These are phyloP conservation scores for Hirsutella rhossiliensis DNA, from an alignment of 2,329 filamentous ascomycete genomes.

Conservation along the genomic window DNA sequence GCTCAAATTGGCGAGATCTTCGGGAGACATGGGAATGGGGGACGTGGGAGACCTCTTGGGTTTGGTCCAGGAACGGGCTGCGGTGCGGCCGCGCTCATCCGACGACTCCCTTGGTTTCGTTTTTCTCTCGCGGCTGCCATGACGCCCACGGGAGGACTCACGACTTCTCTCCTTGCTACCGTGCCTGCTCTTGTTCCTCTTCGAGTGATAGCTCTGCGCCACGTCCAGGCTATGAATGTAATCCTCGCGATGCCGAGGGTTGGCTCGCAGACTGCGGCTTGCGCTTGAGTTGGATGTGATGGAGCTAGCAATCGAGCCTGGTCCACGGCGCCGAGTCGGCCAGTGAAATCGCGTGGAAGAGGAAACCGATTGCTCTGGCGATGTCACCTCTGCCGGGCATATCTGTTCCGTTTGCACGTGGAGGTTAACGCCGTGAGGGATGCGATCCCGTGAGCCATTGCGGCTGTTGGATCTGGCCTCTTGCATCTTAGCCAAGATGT, in stretches of 20 bases:
- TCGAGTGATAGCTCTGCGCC: conserved; percentile 53
- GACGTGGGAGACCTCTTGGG: conserved; percentile 85
- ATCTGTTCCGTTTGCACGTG: conserved; percentile 48
- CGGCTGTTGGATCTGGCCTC: conserved; percentile 46
- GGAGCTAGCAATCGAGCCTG: conserved; percentile 45
- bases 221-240: conserved; percentile 81
- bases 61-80: conserved; percentile 53
- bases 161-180: conserved; percentile 34
- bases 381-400: conserved; percentile 38
- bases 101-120: conserved; percentile 49
- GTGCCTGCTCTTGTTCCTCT: conserved; percentile 42
- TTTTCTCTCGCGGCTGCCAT: conserved; percentile 35
- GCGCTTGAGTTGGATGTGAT: conserved; percentile 43
- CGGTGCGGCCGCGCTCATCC: conserved; percentile 56
- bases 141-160: conserved; percentile 31
- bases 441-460: conserved; percentile 66
- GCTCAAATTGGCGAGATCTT: conserved; percentile 59
- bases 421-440: conserved; percentile 57
- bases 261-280: conserved; percentile 36
- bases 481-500: conserved; percentile 48
- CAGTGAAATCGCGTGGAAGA: conserved; percentile 44
- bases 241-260: conserved; percentile 57
- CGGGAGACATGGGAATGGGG: conserved; percentile 86
- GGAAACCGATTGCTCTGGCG: conserved; percentile 41
- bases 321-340: conserved; percentile 39